Evolutionary conservation across 2,329 filamentous ascomycete genomes (phyloP), one percentile per base, ranked within the genome.

Genomic region (Colletotrichum destructivum): DNA sequence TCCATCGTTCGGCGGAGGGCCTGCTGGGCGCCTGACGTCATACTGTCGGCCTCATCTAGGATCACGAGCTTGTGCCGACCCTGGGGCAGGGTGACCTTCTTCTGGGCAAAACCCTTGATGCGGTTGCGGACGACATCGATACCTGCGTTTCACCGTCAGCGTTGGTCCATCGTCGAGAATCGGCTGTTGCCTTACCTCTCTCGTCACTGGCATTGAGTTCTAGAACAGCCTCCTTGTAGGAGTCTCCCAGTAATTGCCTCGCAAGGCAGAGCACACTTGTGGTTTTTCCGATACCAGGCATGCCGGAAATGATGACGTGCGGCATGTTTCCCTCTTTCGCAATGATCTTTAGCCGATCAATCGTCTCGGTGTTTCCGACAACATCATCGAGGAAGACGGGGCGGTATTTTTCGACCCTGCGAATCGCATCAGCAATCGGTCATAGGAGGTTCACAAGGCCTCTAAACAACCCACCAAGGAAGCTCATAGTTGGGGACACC

Each of bases 281-380:
- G 4, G 96, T 99, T 87, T 99, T 99, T 82, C 96, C 96, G 79
- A 98, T 99, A 79, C 96, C 96, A 23, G 96, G 96, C 95, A 98
- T 98, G 72, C 96, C 96, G n/a, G 94, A 98, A 78, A 99, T 98
- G 83, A 99, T 98, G 79, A 99, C 91, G 84, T 99, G 96, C 2
- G 96, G 96, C 95, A 99, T 98, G 84, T 99, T 99, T 77, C 96
- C 96, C 84, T 98, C 96, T 82, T 95, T 96, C 57, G 96, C 95
- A 77, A 99, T 98, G 78, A 99, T 98, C 81, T 98, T 98, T 77
- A 99, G 87, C 66, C 96, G 93, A 82, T 98, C 96, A 77, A 99
- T 95, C 1, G 96, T 99, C 82, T 99, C 96, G 23, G 94, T 97
- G 83, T 99, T 99, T 79, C 96, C 96, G 66, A 99, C 96, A 64